Base-by-base conservation (phyloP, 108 stramenopile genomes). In the Cyclostephanos invisitatus region DNA sequence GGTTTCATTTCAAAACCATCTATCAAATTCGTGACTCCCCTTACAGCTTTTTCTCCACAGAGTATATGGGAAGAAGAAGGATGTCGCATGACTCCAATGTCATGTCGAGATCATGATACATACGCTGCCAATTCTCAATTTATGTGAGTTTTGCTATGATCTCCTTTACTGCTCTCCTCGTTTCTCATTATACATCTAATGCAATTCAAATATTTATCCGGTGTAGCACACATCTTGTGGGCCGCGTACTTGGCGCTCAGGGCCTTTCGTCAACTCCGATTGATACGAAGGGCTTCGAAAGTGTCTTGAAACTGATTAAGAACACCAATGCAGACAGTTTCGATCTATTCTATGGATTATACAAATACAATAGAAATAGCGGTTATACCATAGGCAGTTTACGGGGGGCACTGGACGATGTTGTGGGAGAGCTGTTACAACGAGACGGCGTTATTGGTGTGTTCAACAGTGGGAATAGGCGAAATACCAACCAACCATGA, bases 111-210 rank as follows among this genome's bases (percentile, higher is more conserved):
- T 20, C 98, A 99, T 67, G 98, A 99, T 74, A 93, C 78, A 51
- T 97, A 92, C 74, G 96, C 98, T 22, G 97, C 98, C 24, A 98
- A 98, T 70, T 92, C 93, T 54, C 98, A 99, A 79, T 99, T 99
- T 67, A 94, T 99, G 44, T 46, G 3, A 14, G 44, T 46, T 46
- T 15, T 15, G 17, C 44, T 15, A 46, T 46, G 44, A 17, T 46
- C 17, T 3, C 14, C 15, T 14, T 46, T 14, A 46, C 14, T 46
- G 14, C 14, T 46, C 15, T 15, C 44, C 44, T 46, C 44, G 14
- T 46, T 46, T 14, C 17, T 15, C 44, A 15, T 15, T 2, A 11
- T 14, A 46, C 44, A 46, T 46, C 14, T 46, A 46, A 46, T 46
- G 12, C 44, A 46, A 46, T 15, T 3, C 44, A 15, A 15, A 46